These are phyloP conservation scores for Glycyrrhiza uralensis DNA, from an alignment of 306 rosid genomes.

Conservation along the genomic window DNA sequence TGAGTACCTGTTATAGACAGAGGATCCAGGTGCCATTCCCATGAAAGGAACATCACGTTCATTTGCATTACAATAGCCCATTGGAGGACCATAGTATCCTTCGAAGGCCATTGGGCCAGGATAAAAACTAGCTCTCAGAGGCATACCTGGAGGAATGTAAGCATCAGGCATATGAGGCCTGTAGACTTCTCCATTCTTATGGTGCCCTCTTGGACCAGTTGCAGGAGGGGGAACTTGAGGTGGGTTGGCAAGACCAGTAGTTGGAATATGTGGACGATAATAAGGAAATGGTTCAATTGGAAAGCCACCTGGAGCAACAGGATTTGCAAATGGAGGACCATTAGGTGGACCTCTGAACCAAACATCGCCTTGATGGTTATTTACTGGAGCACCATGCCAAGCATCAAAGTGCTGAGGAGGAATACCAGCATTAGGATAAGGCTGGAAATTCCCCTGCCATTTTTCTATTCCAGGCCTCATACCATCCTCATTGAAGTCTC, in stretches of 20 bases:
- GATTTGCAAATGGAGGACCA: constrained; percentile 70
- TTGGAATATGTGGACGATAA: constrained; percentile 70
- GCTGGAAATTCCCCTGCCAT: constrained; percentile 72
- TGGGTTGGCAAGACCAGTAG: constrained; percentile 56
- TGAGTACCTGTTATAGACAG: constrained; percentile 53
- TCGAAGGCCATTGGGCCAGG: constrained; percentile 72
- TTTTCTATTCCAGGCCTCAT: constrained; percentile 56
- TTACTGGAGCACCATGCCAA: constrained; percentile 71
- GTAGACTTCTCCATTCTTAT: constrained; percentile 75
- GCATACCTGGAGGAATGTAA: constrained; percentile 65
- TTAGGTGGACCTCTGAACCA: constrained; percentile 91
- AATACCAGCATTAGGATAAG: constrained; percentile 52
- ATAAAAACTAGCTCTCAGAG: constrained; percentile 79
- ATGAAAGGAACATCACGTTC: constrained; percentile 68
- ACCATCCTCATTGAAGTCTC: constrained; percentile 61
- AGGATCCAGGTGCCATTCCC: constrained; percentile 69
- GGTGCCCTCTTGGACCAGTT: constrained; percentile 65
- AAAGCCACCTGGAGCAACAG: constrained; percentile 64
- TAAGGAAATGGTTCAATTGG: constrained; percentile 78
- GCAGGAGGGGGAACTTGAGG: constrained; percentile 64
- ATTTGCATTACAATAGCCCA: constrained; percentile 64
- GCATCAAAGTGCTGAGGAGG: constrained; percentile 72
- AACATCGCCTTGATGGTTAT: constrained; percentile 70
- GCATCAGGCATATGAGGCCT: constrained; percentile 82
- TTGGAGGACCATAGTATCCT: constrained; percentile 64